Evolutionary conservation across 2,329 filamentous ascomycete species (phyloP).

Genomic region (Fusarium subglutinans): DNA sequence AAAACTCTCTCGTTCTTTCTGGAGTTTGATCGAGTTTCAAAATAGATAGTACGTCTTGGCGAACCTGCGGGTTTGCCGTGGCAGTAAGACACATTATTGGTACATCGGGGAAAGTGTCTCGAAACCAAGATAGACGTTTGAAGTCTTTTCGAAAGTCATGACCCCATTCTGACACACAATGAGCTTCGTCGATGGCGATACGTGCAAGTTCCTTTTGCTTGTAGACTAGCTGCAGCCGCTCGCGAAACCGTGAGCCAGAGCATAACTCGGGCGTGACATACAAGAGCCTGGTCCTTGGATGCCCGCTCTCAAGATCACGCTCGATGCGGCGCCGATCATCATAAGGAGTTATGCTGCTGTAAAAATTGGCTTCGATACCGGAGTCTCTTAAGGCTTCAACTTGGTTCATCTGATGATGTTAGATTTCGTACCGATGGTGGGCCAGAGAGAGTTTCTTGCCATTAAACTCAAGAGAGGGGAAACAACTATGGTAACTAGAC

Average conservation of each 20-base stretch:
- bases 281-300: slow-evolving; percentile 82
- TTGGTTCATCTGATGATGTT: slow-evolving; percentile 78
- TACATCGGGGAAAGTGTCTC: slow-evolving; percentile 80
- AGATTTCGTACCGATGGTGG: slow-evolving; percentile 11
- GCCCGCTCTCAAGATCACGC: slow-evolving; percentile 85
- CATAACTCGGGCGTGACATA: slow-evolving; percentile 96
- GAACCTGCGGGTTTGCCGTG: slow-evolving; percentile 83
- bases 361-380: slow-evolving; percentile 81
- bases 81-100: slow-evolving; percentile 94
- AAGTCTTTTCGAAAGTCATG: slow-evolving; percentile 97
- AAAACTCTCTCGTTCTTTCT: slow-evolving; percentile 75
- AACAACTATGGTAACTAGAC: slow-evolving; percentile 83
- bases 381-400: slow-evolving; percentile 80
- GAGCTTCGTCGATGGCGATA: slow-evolving; percentile 91
- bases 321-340: slow-evolving; percentile 75
- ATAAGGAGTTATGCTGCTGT: slow-evolving; percentile 82
- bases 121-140: slow-evolving; percentile 87
- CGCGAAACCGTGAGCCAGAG: slow-evolving; percentile 78
- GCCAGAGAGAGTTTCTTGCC: slow-evolving; percentile 57
- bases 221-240: slow-evolving; percentile 76
- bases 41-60: slow-evolving; percentile 82
- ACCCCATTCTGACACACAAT: slow-evolving; percentile 98
- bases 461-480: slow-evolving; percentile 91
- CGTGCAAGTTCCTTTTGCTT: slow-evolving; percentile 85
- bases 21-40: slow-evolving; percentile 71